These are phyloP conservation scores for Cystobasidium pallidum DNA, from an alignment of 1,284 basidiomycete species.

Conservation along the genomic window DNA sequence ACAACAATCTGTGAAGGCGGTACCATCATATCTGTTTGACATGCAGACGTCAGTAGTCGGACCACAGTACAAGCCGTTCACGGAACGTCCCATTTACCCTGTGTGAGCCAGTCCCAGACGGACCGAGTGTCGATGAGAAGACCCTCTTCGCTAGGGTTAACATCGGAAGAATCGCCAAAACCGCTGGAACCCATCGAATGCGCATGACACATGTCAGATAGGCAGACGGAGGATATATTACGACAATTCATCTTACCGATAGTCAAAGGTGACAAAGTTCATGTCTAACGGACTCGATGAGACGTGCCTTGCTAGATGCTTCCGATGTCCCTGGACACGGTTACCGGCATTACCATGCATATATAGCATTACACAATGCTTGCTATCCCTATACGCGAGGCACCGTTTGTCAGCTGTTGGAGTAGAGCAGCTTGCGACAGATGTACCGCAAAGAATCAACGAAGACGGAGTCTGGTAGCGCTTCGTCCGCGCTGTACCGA, in stretches of 20 bases:
- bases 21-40: constrained; percentile 55
- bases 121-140: constrained; percentile 74
- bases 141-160: constrained; percentile 71
- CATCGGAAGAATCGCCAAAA: constrained; percentile 81
- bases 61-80: not conserved
- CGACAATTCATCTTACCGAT: constrained; percentile 58
- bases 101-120: constrained; percentile 76
- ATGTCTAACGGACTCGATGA: constrained; percentile 26
- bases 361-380: constrained; percentile 61
- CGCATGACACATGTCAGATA: constrained; percentile 64
- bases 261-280: constrained; percentile 50
- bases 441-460: constrained; percentile 61
- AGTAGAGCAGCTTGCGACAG: not conserved
- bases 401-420: too few species aligned
- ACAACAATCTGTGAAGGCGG: constrained; percentile 67
- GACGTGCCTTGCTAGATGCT: constrained; percentile 57
- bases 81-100: constrained; percentile 52
- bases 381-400: constrained; percentile 3
- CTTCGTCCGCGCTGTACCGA: constrained; percentile 48
- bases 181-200: constrained; percentile 66
- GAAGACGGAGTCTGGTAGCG: constrained; percentile 53
- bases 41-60: constrained; percentile 17
- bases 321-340: constrained; percentile 68
- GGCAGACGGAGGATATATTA: not conserved
- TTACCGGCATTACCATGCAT: constrained; percentile 88